Evolutionary conservation across 2,329 filamentous ascomycete genomes (phyloP).

Genomic region (Stagonosporopsis chrysanthemi): DNA sequence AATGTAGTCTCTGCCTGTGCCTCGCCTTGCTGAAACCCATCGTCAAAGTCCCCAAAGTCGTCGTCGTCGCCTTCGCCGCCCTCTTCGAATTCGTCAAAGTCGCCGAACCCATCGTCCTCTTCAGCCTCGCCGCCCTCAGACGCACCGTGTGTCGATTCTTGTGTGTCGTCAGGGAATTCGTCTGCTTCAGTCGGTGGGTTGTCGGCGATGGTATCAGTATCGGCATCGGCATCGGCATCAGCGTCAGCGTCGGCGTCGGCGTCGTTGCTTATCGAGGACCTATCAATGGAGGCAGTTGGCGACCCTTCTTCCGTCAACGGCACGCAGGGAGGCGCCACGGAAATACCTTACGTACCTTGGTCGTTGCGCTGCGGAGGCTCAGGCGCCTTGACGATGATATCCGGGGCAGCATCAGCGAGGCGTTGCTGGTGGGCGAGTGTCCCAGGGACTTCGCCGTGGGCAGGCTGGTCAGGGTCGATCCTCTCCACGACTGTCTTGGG

Average conservation of each 20-base stretch:
- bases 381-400: constrained; percentile 61
- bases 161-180: constrained; percentile 12
- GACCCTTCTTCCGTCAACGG: constrained; percentile 69
- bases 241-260: constrained; percentile 31
- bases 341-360: constrained; percentile 64
- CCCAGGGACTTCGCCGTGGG: constrained; percentile 68
- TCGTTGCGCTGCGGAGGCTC: constrained; percentile 53
- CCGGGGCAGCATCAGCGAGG: constrained; percentile 66
- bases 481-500: constrained; percentile 69
- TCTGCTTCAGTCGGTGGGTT: constrained; percentile 6
- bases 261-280: constrained; percentile 57
- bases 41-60: constrained; percentile 63
- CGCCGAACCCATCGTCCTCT: constrained; percentile 72
- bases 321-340: constrained; percentile 55
- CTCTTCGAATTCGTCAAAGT: constrained; percentile 71
- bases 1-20: constrained; percentile 49
- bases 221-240: no score
- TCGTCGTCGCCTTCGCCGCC: constrained; percentile 57
- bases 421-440: constrained; percentile 65
- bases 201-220: constrained; percentile 17
- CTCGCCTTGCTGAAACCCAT: constrained; percentile 53
- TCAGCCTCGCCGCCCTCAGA: constrained; percentile 43
- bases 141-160: constrained; percentile 21
- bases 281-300: constrained; percentile 60
- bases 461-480: constrained; percentile 63